Evolutionary conservation across 1,284 basidiomycete species (phyloP).

Genomic region (Neotropicomus parvogracilis): DNA sequence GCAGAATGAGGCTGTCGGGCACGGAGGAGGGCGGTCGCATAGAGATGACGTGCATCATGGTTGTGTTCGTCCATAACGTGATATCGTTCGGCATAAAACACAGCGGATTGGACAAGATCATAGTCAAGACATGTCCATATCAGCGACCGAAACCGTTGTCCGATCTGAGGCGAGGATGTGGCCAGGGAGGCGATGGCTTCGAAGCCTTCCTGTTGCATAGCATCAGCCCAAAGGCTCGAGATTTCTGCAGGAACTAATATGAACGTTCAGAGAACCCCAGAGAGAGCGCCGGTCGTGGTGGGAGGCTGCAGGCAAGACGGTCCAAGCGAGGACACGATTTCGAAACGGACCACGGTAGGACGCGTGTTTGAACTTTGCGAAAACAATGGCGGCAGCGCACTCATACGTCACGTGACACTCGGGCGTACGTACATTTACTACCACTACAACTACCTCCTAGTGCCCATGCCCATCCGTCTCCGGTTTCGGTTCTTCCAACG

Average conservation of each 20-base stretch:
- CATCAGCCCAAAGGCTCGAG: conserved; percentile 31
- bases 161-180: conserved; percentile 49
- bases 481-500: conserved; percentile 60
- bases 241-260: conserved; percentile 18
- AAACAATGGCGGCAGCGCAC: conserved; percentile 17
- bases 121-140: conserved; percentile 78
- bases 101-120: conserved; percentile 68
- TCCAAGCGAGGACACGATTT: conserved; percentile 22
- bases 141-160: conserved; percentile 62
- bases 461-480: conserved; percentile 65
- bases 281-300: conserved; percentile 14
- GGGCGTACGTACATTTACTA: neutral
- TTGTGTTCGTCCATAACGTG: conserved; percentile 61
- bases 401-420: conserved; percentile 29
- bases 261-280: conserved; percentile 13
- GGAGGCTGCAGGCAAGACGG: conserved; percentile 6
- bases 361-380: conserved; percentile 26
- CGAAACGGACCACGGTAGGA: conserved; percentile 20
- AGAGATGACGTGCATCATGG: conserved; percentile 82
- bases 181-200: conserved; percentile 36
- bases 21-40: conserved; percentile 73
- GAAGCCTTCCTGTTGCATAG: conserved; percentile 45
- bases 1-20: conserved; percentile 77
- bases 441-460: too few relatives aligned
- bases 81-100: conserved; percentile 81